phyloP scores from a whole-genome alignment of 1,139 yeast genomes.

The Kodamaea plutei region DNA sequence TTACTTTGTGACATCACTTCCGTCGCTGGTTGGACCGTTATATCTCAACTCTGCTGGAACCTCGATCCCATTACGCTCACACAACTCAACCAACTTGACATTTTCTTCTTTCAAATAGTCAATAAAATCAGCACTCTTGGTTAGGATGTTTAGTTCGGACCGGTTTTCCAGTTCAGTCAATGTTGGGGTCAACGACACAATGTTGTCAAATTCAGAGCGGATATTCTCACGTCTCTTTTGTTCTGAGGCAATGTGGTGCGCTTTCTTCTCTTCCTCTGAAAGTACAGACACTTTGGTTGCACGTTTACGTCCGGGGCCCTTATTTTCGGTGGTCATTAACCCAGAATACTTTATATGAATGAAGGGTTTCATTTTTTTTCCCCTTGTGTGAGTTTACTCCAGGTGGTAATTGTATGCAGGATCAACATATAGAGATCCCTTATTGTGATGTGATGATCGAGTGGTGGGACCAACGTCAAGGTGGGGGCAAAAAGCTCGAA shows the following conservation, averaged over 20 bases:
- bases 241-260: constrained; percentile 50
- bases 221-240: constrained; percentile 47
- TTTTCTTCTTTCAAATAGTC: constrained; percentile 41
- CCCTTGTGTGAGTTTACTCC: background rate
- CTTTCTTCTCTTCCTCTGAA: constrained; percentile 47
- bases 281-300: constrained; percentile 29
- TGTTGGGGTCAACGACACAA: constrained; percentile 42
- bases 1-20: constrained; percentile 17
- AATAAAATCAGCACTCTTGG: constrained; percentile 45
- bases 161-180: constrained; percentile 41
- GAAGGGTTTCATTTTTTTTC: constrained; percentile 1
- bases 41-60: constrained; percentile 37
- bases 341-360: constrained; percentile 4
- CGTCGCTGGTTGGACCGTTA: constrained; percentile 31
- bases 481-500: too few relatives aligned
- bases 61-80: constrained; percentile 33
- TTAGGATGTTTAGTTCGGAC: constrained; percentile 42
- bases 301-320: constrained; percentile 12
- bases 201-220: constrained; percentile 43
- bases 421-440: background rate
- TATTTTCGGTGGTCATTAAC: constrained; percentile 5
- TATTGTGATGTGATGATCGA: too few relatives aligned
- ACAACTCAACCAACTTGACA: constrained; percentile 29
- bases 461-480: too few relatives aligned
- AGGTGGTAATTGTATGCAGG: background rate